Evolutionary conservation across 2,329 filamentous ascomycete species (phyloP).

Genomic region (Amauroascus niger): DNA sequence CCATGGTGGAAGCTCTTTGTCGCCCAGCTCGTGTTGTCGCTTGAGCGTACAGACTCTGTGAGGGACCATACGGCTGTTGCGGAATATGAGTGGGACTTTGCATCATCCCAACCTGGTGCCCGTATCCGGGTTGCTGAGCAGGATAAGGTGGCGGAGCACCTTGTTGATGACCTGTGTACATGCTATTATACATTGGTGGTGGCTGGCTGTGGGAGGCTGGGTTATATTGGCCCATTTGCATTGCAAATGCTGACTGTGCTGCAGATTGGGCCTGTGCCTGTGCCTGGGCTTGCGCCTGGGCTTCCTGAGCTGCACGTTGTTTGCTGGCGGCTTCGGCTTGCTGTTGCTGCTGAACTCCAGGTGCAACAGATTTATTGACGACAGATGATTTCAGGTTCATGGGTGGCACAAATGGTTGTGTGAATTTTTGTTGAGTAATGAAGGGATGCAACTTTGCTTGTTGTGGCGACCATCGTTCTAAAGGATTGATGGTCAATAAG

Average conservation of each 20-base stretch:
- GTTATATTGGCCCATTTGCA: constrained; percentile 50
- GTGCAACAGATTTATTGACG: constrained; percentile 75
- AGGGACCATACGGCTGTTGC: constrained; percentile 59
- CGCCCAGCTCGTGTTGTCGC: constrained; percentile 66
- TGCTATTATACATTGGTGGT: constrained; percentile 57
- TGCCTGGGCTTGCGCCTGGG: constrained; percentile 47
- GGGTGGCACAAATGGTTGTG: constrained; percentile 87
- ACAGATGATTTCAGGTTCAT: constrained; percentile 91
- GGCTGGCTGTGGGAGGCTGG: constrained; percentile 40
- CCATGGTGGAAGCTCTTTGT: constrained; percentile 91
- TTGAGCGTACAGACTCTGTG: constrained; percentile 65
- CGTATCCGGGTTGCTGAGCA: constrained; percentile 60
- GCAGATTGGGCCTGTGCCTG: constrained; percentile 55
- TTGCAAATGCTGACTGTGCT: constrained; percentile 56
- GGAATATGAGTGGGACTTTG: constrained; percentile 54
- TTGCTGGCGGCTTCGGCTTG: constrained; percentile 91
- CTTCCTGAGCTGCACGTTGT: constrained; percentile 58
- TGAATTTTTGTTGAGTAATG: constrained; percentile 96
- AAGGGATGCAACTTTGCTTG: constrained; percentile 96
- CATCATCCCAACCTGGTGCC: constrained; percentile 61
- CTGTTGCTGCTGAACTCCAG: constrained; percentile 89
- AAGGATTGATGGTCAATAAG: constrained; percentile 82
- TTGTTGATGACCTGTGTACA: constrained; percentile 61
- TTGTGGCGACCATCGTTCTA: constrained; percentile 95
- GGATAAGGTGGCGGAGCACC: constrained; percentile 72